Evolutionary conservation across 306 rosid species (phyloP).

Genomic region (Acacia melanoxylon): DNA sequence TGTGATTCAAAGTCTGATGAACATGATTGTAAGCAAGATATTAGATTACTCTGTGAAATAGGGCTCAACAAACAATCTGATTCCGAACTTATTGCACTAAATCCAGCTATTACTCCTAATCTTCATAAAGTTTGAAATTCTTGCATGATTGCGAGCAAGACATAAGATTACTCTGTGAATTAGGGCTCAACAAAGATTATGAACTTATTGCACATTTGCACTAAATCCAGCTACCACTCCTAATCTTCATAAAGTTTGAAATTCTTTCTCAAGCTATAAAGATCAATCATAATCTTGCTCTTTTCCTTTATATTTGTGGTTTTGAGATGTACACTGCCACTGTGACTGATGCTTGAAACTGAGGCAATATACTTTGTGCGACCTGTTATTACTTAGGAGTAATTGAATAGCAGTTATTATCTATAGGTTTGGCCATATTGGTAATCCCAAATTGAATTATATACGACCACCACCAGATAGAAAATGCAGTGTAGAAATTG

Average conservation of each 20-base stretch:
- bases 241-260: neutral
- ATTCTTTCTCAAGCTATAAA: slow-evolving; percentile 1
- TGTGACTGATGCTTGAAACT: slow-evolving; percentile 10
- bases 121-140: slow-evolving; percentile 4
- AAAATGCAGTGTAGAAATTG: slow-evolving; percentile 5
- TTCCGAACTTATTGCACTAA: neutral
- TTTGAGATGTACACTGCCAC: neutral
- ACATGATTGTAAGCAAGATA: slow-evolving; percentile 5
- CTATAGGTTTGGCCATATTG: neutral
- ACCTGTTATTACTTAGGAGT: neutral
- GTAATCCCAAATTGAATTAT: slow-evolving; percentile 2
- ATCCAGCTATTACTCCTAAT: neutral
- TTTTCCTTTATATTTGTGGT: neutral
- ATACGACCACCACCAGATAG: neutral
- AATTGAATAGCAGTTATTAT: neutral
- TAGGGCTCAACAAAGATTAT: neutral
- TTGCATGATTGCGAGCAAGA: slow-evolving; percentile 10
- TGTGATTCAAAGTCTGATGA: slow-evolving; percentile 7
- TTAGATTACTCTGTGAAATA: slow-evolving; percentile 9
- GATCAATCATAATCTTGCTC: neutral
- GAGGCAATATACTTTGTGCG: neutral
- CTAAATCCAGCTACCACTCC: neutral
- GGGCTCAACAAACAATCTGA: neutral
- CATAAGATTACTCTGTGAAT: neutral
- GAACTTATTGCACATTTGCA: neutral